Conservation (phyloP, 306 rosid genomes). For the Neltuma alba region DNA sequence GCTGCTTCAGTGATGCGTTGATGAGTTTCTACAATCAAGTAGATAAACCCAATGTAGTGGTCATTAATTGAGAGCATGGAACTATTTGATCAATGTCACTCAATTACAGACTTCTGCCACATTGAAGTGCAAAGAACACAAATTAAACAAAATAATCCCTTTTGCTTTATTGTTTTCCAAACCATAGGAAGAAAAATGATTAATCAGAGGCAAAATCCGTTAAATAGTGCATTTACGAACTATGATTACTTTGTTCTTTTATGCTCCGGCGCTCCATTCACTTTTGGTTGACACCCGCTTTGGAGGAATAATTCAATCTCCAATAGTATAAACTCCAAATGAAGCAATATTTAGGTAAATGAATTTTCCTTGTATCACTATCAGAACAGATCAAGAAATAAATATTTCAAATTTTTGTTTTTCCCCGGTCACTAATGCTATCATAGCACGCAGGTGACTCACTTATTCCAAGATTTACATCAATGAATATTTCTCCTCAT, state of each 20-base stretch:
- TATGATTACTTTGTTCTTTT: background rate
- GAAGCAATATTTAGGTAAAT: background rate
- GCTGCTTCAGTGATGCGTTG: slow-evolving; percentile 70
- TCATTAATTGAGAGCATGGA: slow-evolving; percentile 9
- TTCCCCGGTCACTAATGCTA: background rate
- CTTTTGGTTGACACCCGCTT: background rate
- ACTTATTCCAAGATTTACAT: background rate
- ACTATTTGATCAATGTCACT: background rate
- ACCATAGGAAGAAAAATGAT: background rate
- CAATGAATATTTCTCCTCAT: background rate
- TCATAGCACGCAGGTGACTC: background rate
- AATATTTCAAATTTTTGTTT: background rate
- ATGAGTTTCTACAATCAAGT: slow-evolving; percentile 65
- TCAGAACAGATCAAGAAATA: background rate
- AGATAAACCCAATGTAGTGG: slow-evolving; percentile 17
- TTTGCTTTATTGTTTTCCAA: background rate
- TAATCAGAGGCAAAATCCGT: slow-evolving; percentile 1
- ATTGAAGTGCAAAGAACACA: background rate
- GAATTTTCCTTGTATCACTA: background rate
- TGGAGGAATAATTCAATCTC: background rate
- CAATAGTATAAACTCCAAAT: background rate
- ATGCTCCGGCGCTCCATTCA: background rate
- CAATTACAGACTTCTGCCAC: background rate
- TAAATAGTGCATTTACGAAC: background rate
- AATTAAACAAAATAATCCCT: background rate